These are phyloP conservation scores for Coemansia reversa DNA, from an alignment of 192 early-diverging fungal species.

Conservation along the genomic window DNA sequence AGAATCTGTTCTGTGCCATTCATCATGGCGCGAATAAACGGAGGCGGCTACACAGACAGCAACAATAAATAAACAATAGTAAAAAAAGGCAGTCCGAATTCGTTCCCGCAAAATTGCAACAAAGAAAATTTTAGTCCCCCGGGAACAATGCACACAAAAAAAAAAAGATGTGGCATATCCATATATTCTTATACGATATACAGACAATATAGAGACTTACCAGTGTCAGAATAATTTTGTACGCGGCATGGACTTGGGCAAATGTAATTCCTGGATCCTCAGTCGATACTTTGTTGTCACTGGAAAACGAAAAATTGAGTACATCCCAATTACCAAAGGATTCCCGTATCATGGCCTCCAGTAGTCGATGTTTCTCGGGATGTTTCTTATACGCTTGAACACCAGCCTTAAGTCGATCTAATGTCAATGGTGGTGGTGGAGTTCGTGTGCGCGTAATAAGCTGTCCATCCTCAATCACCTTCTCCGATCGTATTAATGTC, in stretches of 20 bases:
- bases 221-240: conserved; percentile 60
- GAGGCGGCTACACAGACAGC: conserved; percentile 40
- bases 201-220: conserved; percentile 4
- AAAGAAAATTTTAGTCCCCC: no score
- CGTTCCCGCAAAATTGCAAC: no score
- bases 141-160: background rate
- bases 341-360: conserved; percentile 54
- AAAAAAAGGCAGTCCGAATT: background rate
- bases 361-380: conserved; percentile 38
- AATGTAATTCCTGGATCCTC: conserved; percentile 63
- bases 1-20: conserved; percentile 67
- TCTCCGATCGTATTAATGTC: conserved; percentile 24
- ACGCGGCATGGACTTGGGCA: conserved; percentile 64
- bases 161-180: background rate
- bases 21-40: conserved; percentile 75
- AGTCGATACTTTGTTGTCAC: conserved; percentile 43
- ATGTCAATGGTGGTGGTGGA: conserved; percentile 45
- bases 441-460: conserved; percentile 6
- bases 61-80: background rate
- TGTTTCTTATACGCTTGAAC: conserved; percentile 36
- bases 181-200: background rate
- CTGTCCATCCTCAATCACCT: conserved; percentile 15
- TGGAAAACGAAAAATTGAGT: conserved; percentile 65
- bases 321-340: conserved; percentile 61
- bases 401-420: conserved; percentile 46